Base-by-base conservation (phyloP, 257 asterid genomes). In the Salvia rosmarinus region DNA sequence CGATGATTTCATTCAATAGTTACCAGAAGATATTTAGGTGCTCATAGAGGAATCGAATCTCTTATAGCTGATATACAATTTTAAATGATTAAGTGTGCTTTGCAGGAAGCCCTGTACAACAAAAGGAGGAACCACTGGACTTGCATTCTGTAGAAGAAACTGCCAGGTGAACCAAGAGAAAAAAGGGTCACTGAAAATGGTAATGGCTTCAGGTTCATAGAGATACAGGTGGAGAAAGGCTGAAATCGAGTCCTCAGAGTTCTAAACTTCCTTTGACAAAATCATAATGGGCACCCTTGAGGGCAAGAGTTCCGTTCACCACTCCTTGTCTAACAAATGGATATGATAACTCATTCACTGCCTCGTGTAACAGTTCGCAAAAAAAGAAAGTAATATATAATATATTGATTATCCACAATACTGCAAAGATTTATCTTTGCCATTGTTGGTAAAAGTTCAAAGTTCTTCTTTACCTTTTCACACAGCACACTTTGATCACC, bases 211-310 rank as follows among this genome's bases (percentile, higher is more conserved):
- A 71, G 58, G 83, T 82, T 89, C 95, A 86, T 82, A 87, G 91
- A 57, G 96, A 82, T 81, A 84, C 75, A 76, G 91, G 40, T 16
- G 95, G 82, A 76, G 95, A 83, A 68, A 85, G 77, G 66, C 88
- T 74, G 80, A 89, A 89, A 8, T 93, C 94, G 23, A 90, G 90
- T 39, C 88, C 84, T 97, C 98, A 93, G 56, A 93, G 96, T 90
- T 93, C 97, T 32, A 90, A 89, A 49, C 87, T 81, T 82, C 98
- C 98, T 10, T 82, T 86, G 68, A 90, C 73, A 37, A 93, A 93
- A 77, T 93, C 96, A 17, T 90, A 93, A 81, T 90, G 80, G 49
- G 96, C 96, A 49, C 96, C 98, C 92, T 90, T 93, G 47, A 93
- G 62, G 28, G 95, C 86, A 14, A 93, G 89, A 23, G 98, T 90